Conservation (phyloP, 345 rosid species). For the Isatis tinctoria region DNA sequence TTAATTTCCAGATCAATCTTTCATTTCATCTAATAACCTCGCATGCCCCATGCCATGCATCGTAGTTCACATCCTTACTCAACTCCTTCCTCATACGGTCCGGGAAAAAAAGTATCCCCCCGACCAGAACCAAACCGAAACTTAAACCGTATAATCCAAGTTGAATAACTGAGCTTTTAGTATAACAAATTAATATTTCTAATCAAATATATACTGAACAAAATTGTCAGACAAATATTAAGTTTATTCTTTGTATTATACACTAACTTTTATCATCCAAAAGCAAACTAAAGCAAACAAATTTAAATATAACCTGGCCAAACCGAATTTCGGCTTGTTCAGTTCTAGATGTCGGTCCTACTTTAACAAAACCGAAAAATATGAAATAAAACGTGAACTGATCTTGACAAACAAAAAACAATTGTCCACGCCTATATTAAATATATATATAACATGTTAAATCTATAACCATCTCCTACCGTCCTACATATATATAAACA, state of each 20-base stretch:
- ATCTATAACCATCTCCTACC: not conserved
- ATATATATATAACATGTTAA: not conserved
- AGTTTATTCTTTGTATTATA: not conserved
- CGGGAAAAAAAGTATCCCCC: not conserved
- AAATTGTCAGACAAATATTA: not conserved
- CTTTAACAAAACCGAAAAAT: not conserved
- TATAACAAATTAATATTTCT: not conserved
- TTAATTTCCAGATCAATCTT: constrained; percentile 5
- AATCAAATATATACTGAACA: not conserved
- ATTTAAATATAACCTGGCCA: not conserved
- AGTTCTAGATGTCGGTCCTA: not conserved
- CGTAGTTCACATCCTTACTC: constrained; percentile 25
- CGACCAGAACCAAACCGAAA: not conserved
- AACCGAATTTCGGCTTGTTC: not conserved
- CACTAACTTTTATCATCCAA: not conserved
- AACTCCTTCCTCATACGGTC: constrained; percentile 3
- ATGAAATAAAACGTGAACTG: not conserved
- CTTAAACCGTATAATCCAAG: not conserved
- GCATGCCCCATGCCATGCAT: constrained; percentile 34
- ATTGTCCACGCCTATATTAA: not conserved
- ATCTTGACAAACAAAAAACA: not conserved
- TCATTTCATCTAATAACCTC: constrained; percentile 9
- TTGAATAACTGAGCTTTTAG: not conserved
- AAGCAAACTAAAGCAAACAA: not conserved
- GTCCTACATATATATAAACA: not conserved